Conservation (phyloP, 805 yeast genomes). For the Myxozyma monticola region DNA sequence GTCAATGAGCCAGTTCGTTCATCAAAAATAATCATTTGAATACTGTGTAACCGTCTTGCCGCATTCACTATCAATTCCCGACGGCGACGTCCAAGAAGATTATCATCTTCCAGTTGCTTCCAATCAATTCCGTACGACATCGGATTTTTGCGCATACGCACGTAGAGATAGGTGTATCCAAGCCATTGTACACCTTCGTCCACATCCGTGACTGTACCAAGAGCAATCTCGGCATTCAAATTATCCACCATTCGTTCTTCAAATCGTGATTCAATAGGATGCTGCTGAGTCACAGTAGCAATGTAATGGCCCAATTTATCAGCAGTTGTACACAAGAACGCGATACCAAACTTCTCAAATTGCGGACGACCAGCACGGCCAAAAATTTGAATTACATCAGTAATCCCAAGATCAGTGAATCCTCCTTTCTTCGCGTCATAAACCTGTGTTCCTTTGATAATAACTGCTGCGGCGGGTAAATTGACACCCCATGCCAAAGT, state of each 20-base stretch:
- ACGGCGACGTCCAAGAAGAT: conserved; percentile 69
- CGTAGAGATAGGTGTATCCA: conserved; percentile 94
- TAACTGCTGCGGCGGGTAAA: conserved; percentile 95
- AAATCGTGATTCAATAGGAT: conserved; percentile 88
- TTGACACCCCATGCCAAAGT: conserved; percentile 99
- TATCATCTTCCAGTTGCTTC: conserved; percentile 82
- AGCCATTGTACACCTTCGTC: conserved; percentile 96
- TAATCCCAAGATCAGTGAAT: conserved; percentile 85
- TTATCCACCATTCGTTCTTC: conserved; percentile 82
- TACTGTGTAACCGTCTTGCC: conserved; percentile 75
- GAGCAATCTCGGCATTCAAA: conserved; percentile 90
- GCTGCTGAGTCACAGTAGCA: conserved; percentile 87
- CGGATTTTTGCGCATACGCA: conserved; percentile 92
- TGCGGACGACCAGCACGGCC: conserved; percentile 99
- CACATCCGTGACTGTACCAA: conserved; percentile 92
- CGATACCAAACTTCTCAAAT: conserved; percentile 87
- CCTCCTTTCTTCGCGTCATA: conserved; percentile 96
- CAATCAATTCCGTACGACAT: conserved; percentile 88
- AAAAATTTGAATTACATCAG: conserved; percentile 95
- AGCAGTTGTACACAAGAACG: conserved; percentile 79
- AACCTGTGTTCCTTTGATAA: conserved; percentile 93
- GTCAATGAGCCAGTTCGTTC: conserved; percentile 76
- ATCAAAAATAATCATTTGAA: conserved; percentile 93
- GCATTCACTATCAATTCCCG: conserved; percentile 75
- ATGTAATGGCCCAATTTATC: conserved; percentile 86